Evolutionary conservation across 2,329 filamentous ascomycete genomes (phyloP), one percentile per base, ranked within the genome.

Genomic region (Metarhizium guizhouense): DNA sequence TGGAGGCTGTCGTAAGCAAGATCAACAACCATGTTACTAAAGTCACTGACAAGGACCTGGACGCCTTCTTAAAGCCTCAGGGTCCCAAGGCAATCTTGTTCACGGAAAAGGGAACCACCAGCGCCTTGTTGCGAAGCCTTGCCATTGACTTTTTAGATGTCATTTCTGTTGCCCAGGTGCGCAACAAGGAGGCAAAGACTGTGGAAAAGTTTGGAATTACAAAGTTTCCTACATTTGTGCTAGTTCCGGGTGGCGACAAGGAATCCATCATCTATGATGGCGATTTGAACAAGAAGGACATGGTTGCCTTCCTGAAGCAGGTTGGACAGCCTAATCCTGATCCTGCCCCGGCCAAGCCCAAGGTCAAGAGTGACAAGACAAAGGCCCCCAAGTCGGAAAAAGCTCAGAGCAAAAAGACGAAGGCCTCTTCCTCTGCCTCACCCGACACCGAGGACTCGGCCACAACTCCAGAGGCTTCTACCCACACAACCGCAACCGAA

Each of bases 11-110:
- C 53, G 82, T 88, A 53, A 84, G 88, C 63, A 90, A 87, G 72
- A 96, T 99, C 64, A 91, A 90, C 62, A 97, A 97, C 73, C 86
- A 94, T 65, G 93, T 99, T 47, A 87, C 87, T 68, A 82, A 83
- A 59, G 75, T 96, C 51, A 84, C 85, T 16, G 90, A 95, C 70
- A 89, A 88, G 71, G 86, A 88, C 49, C 66, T 95, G 42, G 85
- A 90, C 56, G 74, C 75, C 13, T 99, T 93, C 81, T 71, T 96
- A 56, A 79, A 82, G 48, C 85, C 84, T 57, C 82, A 87, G 20
- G 81, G 79, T 13, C 82, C 91, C 52, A 96, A 95, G 76, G 92
- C 88, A 0, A 84, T 99, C 38, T 76, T 99, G 3, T 97, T 99
- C 72, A 95, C 89, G 2, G 89, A 96, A 56, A 99, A 97, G 76